Percentiles rank a stretch among this genome's conserved stretches.
Conservation (phyloP, 2,329 filamentous ascomycete species). For the Chaetomium sp. region DNA sequence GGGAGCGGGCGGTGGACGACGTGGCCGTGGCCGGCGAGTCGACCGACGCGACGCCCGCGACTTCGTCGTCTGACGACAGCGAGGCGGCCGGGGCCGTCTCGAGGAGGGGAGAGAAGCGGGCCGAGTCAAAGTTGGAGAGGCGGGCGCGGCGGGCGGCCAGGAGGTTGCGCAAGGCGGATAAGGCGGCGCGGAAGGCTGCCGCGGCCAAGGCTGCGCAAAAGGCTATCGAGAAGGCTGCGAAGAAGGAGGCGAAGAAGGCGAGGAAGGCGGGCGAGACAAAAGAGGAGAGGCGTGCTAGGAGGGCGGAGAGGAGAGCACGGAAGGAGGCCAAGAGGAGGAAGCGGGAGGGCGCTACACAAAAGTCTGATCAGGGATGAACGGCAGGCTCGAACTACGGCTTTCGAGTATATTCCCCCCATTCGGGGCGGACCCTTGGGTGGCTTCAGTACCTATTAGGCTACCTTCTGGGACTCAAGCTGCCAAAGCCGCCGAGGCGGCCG, state of each 20-base stretch:
- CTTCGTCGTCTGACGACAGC: slow-evolving; percentile 18
- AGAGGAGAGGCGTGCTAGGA: slow-evolving; percentile 52
- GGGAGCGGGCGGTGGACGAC: slow-evolving; percentile 40
- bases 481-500: not conserved
- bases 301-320: slow-evolving; percentile 45
- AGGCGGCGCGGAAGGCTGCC: slow-evolving; percentile 33
- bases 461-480: not conserved
- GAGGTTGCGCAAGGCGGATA: slow-evolving; percentile 35
- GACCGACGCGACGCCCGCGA: slow-evolving; percentile 33
- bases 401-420: slow-evolving; percentile 5
- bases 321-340: slow-evolving; percentile 47
- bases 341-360: slow-evolving; percentile 4
- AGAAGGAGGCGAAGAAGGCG: slow-evolving; percentile 41
- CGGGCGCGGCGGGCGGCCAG: slow-evolving; percentile 33
- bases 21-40: slow-evolving; percentile 24
- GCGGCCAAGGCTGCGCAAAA: slow-evolving; percentile 38
- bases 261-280: slow-evolving; percentile 45
- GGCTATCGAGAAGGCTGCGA: slow-evolving; percentile 38
- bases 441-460: not conserved
- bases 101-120: slow-evolving; percentile 41
- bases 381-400: not conserved
- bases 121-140: slow-evolving; percentile 44
- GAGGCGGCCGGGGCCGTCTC: not conserved
- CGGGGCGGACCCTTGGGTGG: not conserved
- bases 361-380: slow-evolving; percentile 20